Conservation (phyloP, 2,329 filamentous ascomycete species). For the Aurifilum marmelostoma region DNA sequence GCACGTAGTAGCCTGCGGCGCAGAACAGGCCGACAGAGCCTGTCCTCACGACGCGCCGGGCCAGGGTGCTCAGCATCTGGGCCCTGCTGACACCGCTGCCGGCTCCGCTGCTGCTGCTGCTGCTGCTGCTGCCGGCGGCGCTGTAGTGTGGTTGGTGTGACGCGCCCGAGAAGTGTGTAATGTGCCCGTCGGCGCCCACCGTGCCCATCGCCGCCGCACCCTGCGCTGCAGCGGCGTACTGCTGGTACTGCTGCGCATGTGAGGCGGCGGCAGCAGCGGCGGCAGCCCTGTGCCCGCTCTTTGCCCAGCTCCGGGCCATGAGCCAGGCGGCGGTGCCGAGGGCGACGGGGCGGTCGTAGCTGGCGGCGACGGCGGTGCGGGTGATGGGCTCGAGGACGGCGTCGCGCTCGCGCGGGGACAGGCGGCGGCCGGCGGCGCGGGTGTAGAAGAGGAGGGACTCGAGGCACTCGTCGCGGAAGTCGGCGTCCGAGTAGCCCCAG, state of each 20-base stretch:
- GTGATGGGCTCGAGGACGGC: constrained; percentile 25
- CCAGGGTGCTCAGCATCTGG: constrained; percentile 9
- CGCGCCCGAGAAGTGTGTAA: constrained; percentile 27
- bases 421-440: constrained; percentile 21
- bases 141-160: not conserved
- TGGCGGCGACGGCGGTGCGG: constrained; percentile 20
- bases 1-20: constrained; percentile 22
- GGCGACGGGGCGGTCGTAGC: constrained; percentile 26
- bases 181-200: constrained; percentile 24
- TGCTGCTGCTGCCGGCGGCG: not conserved
- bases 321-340: constrained; percentile 21
- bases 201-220: constrained; percentile 7
- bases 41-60: constrained; percentile 17
- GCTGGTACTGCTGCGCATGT: constrained; percentile 8
- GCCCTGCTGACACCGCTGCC: not conserved
- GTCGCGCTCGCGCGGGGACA: constrained; percentile 25
- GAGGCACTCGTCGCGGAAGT: constrained; percentile 27
- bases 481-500: constrained; percentile 27
- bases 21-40: constrained; percentile 22
- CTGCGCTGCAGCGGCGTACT: not conserved
- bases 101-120: not conserved
- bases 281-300: constrained; percentile 17
- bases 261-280: constrained; percentile 4
- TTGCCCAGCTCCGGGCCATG: constrained; percentile 26
- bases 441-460: constrained; percentile 28